These are phyloP conservation scores for Phialocephala sp. DNA, from an alignment of 2,329 filamentous ascomycete species.

Conservation along the genomic window DNA sequence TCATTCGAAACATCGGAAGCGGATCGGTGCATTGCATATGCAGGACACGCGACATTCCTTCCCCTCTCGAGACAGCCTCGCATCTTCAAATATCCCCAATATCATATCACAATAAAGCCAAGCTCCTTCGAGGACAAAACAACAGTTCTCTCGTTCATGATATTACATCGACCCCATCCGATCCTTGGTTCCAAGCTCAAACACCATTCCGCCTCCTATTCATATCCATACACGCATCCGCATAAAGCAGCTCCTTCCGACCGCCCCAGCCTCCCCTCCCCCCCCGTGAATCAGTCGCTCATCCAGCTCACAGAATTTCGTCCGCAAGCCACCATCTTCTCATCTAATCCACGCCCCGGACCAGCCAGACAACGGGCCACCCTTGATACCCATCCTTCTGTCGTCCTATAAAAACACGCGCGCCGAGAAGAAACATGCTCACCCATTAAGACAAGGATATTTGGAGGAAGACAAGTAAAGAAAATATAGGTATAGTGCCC, in stretches of 20 bases:
- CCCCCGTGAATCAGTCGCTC: background rate
- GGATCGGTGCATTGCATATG: constrained; percentile 1
- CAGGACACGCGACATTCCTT: background rate
- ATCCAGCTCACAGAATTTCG: background rate
- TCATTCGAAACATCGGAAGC: too few relatives aligned
- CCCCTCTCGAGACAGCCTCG: background rate
- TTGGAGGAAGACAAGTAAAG: constrained; percentile 7
- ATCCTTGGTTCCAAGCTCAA: constrained; percentile 10
- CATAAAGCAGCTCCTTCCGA: constrained; percentile 12
- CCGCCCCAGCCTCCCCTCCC: background rate
- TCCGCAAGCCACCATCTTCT: background rate
- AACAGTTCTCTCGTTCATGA: constrained; percentile 28
- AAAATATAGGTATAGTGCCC: constrained; percentile 21
- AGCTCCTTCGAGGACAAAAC: constrained; percentile 6
- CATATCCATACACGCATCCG: constrained; percentile 21
- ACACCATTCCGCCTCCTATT: constrained; percentile 10
- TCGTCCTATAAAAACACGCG: constrained; percentile 5
- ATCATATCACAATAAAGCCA: background rate
- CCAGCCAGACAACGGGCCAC: constrained; percentile 26
- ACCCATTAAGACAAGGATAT: constrained; percentile 26
- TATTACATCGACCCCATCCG: constrained; percentile 33
- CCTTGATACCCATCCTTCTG: background rate
- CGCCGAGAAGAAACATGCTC: constrained; percentile 9
- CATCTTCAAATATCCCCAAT: background rate
- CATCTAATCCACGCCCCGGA: constrained; percentile 20